Conservation (phyloP, 2,329 filamentous ascomycete genomes). For the Cadophora gregata region DNA sequence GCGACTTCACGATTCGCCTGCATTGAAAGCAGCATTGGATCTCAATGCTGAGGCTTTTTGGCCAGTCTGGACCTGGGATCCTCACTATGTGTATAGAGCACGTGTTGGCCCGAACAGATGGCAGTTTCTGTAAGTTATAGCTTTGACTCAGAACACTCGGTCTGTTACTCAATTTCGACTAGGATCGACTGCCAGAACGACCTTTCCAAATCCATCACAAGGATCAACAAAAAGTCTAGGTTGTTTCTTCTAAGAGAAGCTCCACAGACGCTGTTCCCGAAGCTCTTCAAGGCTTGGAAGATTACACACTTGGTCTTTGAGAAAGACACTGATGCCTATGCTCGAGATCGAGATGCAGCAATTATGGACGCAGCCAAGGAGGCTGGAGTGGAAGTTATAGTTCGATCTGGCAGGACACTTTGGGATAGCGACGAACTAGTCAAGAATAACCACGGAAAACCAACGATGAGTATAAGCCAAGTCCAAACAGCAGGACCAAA, state of each 20-base stretch:
- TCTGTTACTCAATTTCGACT: slow-evolving; percentile 21
- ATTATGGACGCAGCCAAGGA: slow-evolving; percentile 64
- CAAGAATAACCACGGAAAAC: slow-evolving; percentile 67
- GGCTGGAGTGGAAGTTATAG: slow-evolving; percentile 72
- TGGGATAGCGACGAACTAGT: slow-evolving; percentile 77
- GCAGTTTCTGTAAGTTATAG: slow-evolving; percentile 64
- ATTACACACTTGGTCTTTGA: slow-evolving; percentile 81
- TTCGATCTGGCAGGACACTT: slow-evolving; percentile 68
- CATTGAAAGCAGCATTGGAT: slow-evolving; percentile 73
- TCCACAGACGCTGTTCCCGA: slow-evolving; percentile 73
- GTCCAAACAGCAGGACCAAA: slow-evolving; percentile 67
- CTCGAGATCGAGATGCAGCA: slow-evolving; percentile 63
- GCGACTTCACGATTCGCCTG: slow-evolving; percentile 78
- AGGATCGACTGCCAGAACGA: slow-evolving; percentile 77
- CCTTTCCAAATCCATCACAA: slow-evolving; percentile 69
- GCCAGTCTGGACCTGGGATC: slow-evolving; percentile 82
- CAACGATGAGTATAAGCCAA: slow-evolving; percentile 76
- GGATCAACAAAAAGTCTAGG: slow-evolving; percentile 73
- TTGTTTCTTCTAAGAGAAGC: slow-evolving; percentile 75
- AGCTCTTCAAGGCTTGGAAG: slow-evolving; percentile 75
- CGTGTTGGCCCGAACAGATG: slow-evolving; percentile 75
- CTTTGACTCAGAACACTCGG: background rate
- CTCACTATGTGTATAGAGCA: slow-evolving; percentile 77
- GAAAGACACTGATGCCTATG: slow-evolving; percentile 79
- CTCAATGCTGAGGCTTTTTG: slow-evolving; percentile 72